Base-by-base conservation (phyloP, 768 basidiomycete species). In the Panellus pusillus region DNA sequence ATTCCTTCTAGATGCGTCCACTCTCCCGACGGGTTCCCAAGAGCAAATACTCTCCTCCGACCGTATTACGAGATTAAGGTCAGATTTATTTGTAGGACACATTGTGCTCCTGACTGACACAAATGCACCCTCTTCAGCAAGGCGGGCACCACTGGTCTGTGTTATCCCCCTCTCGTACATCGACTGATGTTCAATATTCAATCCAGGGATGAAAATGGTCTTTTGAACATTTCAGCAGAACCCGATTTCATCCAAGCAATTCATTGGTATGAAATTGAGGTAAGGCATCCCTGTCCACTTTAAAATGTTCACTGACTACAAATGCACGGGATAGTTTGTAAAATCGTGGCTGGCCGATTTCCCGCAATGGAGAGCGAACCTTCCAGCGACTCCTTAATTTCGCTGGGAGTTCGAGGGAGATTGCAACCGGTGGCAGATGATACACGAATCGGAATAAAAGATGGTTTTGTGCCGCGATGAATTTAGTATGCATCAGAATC, bases 341-440 rank as follows among this genome's bases (percentile, higher is more conserved):
- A 50, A 55, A 36, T 44, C 43, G 35, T 55, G 54, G 54, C 36
- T 55, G 48, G 54, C 48, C 20, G 54, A 55, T 50, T 55, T 55
- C 39, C 53, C 53, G 14, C 32, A 53, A 27, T 53, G 52, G 52
- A 44, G 20, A 3, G 52, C 52, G 18, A 45, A 39, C 12, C 52
- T 46, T 46, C 38, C 50, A 44, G 31, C 38, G 19, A 35, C 32
- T 35, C 32, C 2, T 35, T 35, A 6, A 24, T 24, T 2, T 24
- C 24, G 24, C 24, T 24, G 3, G 24, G 24, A 24, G 24, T 24
- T 24, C 24, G 24, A 24, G 24, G 24, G 24, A 24, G 24, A 24
- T 24, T 24, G 24, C 6, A 6, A 24, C 24, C 24, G 24, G 6
- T 6, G 24, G 24, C 24, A 24, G 24, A 24, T 24, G 6, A 24